These are phyloP conservation scores for Penicillium sp. DNA, from an alignment of 2,329 filamentous ascomycete genomes.

Conservation along the genomic window DNA sequence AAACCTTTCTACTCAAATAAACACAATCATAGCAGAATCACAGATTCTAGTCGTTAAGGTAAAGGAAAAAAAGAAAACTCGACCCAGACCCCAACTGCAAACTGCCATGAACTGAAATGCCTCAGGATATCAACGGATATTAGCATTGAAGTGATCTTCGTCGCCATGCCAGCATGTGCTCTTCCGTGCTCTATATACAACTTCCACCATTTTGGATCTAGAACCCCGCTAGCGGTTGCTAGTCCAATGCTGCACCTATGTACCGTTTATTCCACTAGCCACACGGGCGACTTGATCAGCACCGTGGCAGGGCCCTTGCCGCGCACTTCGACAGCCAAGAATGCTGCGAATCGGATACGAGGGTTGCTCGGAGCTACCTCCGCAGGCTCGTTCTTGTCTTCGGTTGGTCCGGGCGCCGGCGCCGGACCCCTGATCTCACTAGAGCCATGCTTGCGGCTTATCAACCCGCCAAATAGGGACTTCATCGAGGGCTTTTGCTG, in stretches of 20 bases:
- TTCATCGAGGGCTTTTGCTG: conserved; percentile 37
- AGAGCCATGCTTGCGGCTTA: conserved; percentile 33
- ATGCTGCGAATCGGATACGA: conserved; percentile 72
- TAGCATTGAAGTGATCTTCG: conserved; percentile 13
- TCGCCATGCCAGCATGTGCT: conserved; percentile 10
- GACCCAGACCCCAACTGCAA: not conserved
- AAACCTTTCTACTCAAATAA: not conserved
- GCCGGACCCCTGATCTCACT: conserved; percentile 11
- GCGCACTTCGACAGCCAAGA: conserved; percentile 70
- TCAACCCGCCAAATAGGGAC: conserved; percentile 44
- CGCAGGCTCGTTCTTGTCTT: conserved; percentile 23
- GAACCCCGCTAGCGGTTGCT: not conserved
- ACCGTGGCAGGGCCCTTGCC: conserved; percentile 63
- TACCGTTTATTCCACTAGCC: conserved; percentile 32
- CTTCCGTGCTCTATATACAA: conserved; percentile 13
- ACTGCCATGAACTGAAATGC: conserved; percentile 8
- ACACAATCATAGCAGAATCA: conserved; percentile 1
- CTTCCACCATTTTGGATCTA: not conserved
- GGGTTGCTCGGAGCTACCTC: conserved; percentile 52
- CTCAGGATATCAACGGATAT: conserved; percentile 17
- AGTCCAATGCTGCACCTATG: not conserved
- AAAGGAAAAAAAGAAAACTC: not conserved
- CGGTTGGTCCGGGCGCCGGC: conserved; percentile 14
- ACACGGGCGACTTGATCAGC: conserved; percentile 72
- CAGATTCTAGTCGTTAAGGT: not conserved